Evolutionary conservation across 768 basidiomycete genomes (phyloP), one percentile per base, ranked within the genome.

Genomic region (Scleroderma bovista): DNA sequence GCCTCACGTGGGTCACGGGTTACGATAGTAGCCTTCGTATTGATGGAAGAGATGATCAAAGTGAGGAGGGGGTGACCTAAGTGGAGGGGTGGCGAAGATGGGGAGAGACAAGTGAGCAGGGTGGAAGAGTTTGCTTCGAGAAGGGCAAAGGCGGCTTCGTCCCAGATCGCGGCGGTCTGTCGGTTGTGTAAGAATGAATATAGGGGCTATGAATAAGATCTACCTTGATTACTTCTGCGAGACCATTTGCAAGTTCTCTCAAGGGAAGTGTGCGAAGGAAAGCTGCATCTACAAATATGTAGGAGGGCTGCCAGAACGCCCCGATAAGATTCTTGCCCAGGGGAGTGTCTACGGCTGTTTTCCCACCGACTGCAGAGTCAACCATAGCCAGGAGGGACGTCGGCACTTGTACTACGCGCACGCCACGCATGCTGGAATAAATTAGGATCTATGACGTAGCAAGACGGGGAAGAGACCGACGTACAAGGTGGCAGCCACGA

Each of bases 81-180:
- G 70, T 69, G 10, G 84, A 86, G 60, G 91, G 89, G 26, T 83
- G 70, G 51, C 50, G 86, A 86, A 2, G 65, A 64, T 3, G 61
- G 46, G 3, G 84, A 83, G 51, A 96, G 88, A 16, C 94, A 93
- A 15, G 83, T 75, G 69, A 89, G 83, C 54, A 97, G 94, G 62
- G 90, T 88, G 23, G 80, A 79, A 1, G 90, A 82, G 40, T 84
- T 81, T 1, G 88, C 85, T 66, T 99, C 96, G 53, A 99, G 82
- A 29, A 83, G 78, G 32, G 83, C 78, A 61, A 99, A 99, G 60
- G 94, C 92, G 54, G 72, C 68, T 59, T 91, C 93, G 66, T 91
- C 83, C 95, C 95, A 97, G 61, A 98, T 98, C n/a, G 94, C 96
- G 6, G 96, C 95, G 22, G 96, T 99, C 95, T 95, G 31, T 10